Conservation (phyloP, 2,329 filamentous ascomycete genomes). For the Paecilomyces formosus region DNA sequence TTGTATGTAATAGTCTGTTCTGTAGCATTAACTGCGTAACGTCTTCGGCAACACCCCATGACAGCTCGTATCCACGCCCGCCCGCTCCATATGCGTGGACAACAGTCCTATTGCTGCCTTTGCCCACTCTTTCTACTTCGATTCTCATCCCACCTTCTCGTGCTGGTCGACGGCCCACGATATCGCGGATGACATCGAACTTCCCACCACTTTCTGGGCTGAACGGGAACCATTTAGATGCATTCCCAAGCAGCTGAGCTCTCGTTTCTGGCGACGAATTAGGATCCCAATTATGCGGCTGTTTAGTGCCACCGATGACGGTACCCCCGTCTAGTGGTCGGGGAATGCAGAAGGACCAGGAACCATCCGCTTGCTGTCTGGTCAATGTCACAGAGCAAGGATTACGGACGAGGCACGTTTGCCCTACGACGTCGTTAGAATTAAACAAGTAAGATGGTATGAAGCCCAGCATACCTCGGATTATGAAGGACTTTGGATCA, state of each 20-base stretch:
- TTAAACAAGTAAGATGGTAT: background rate
- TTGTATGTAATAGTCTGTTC: background rate
- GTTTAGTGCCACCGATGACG: slow-evolving; percentile 59
- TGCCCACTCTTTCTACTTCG: slow-evolving; percentile 39
- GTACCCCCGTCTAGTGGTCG: slow-evolving; percentile 57
- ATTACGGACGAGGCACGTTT: slow-evolving; percentile 43
- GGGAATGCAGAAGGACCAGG: slow-evolving; percentile 57
- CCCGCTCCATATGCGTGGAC: slow-evolving; percentile 56
- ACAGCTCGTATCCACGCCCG: slow-evolving; percentile 55
- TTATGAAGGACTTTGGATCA: slow-evolving; percentile 37
- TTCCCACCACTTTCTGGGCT: slow-evolving; percentile 24
- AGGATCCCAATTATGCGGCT: slow-evolving; percentile 49
- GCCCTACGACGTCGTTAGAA: slow-evolving; percentile 19
- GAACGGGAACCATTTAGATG: slow-evolving; percentile 34
- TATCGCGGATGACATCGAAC: slow-evolving; percentile 39
- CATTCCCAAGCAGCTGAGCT: slow-evolving; percentile 38
- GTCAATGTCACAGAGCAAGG: slow-evolving; percentile 45
- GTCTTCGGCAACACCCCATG: slow-evolving; percentile 52
- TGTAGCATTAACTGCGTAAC: slow-evolving; percentile 35
- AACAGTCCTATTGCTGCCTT: slow-evolving; percentile 14
- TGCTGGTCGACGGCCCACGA: slow-evolving; percentile 39
- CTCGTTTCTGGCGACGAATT: slow-evolving; percentile 43
- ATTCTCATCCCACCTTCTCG: slow-evolving; percentile 44
- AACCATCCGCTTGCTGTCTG: slow-evolving; percentile 54
- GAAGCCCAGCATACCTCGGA: slow-evolving; percentile 25